Conservation (phyloP, 176 grass and related monocot genomes). For the Cenchrus purpureus region DNA sequence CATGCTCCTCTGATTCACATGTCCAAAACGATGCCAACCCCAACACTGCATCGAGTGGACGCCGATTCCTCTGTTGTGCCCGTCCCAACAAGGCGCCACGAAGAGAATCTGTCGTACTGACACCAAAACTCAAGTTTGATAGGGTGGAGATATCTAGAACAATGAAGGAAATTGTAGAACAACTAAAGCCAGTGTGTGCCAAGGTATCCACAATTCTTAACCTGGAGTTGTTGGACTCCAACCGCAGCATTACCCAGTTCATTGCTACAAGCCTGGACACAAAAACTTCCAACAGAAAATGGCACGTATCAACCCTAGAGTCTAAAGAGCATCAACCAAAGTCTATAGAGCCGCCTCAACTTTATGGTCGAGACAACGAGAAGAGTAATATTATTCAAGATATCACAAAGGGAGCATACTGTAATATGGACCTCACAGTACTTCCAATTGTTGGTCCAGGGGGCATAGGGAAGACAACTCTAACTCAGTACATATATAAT, state of each 20-base stretch:
- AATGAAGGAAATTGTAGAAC: neutral
- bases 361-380: slow-evolving; percentile 4
- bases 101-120: neutral
- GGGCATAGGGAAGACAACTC: slow-evolving; percentile 56
- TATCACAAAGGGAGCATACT: neutral
- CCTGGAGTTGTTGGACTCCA: too few species aligned
- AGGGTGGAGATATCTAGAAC: neutral
- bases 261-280: too few species aligned
- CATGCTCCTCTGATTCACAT: neutral
- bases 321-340: neutral
- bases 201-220: slow-evolving; percentile 13
- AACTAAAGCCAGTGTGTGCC: neutral
- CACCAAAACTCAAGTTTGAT: neutral
- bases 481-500: slow-evolving; percentile 37
- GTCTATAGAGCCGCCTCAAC: neutral
- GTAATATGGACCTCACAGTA: neutral
- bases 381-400: neutral
- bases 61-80: neutral
- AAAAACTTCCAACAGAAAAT: too few species aligned
- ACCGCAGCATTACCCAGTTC: too few species aligned
- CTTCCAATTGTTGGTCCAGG: slow-evolving; percentile 49
- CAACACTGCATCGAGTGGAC: too few species aligned
- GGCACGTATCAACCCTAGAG: neutral
- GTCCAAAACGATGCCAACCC: neutral
- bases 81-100: neutral